These are phyloP conservation scores for Pseudoperonospora humuli DNA, from an alignment of 352 stramenopile species.

Conservation along the genomic window DNA sequence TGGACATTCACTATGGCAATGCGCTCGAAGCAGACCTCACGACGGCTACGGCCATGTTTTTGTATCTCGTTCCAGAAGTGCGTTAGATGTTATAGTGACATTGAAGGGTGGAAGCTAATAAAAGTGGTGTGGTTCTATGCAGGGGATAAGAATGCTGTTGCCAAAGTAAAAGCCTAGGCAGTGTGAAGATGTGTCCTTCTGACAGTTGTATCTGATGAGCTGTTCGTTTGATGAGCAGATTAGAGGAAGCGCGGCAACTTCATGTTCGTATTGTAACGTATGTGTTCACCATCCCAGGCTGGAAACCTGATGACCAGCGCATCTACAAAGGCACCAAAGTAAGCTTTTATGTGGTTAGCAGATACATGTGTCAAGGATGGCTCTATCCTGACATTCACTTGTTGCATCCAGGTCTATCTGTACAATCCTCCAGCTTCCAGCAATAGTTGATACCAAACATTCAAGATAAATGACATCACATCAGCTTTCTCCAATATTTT, in stretches of 20 bases:
- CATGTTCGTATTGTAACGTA: constrained; percentile 75
- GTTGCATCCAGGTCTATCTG: constrained; percentile 43
- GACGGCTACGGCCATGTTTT: constrained; percentile 56
- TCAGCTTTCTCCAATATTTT: not conserved
- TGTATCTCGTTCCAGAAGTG: constrained; percentile 77
- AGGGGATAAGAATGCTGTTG: constrained; percentile 66
- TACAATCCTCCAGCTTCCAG: constrained; percentile 30
- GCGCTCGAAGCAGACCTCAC: constrained; percentile 55
- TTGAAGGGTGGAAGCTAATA: constrained; percentile 14
- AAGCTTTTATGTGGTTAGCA: not conserved
- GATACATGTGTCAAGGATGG: not conserved
- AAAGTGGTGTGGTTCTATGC: constrained; percentile 3
- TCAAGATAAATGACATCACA: not conserved
- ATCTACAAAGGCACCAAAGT: constrained; percentile 85
- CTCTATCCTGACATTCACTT: not conserved
- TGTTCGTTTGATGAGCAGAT: constrained; percentile 20
- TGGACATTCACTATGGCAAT: constrained; percentile 57
- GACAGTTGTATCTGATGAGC: not conserved
- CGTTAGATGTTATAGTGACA: not conserved
- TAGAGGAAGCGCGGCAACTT: constrained; percentile 53
- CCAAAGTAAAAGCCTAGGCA: constrained; percentile 38
- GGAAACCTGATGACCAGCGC: constrained; percentile 40
- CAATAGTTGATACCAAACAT: constrained; percentile 2
- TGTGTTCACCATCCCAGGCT: constrained; percentile 75
- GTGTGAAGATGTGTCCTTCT: not conserved